A percentile compares a stretch with the other conserved stretches of the same genome.
Evolutionary conservation across 2,329 filamentous ascomycete genomes (phyloP).

Genomic region (Ceratocystis eucalypticola): DNA sequence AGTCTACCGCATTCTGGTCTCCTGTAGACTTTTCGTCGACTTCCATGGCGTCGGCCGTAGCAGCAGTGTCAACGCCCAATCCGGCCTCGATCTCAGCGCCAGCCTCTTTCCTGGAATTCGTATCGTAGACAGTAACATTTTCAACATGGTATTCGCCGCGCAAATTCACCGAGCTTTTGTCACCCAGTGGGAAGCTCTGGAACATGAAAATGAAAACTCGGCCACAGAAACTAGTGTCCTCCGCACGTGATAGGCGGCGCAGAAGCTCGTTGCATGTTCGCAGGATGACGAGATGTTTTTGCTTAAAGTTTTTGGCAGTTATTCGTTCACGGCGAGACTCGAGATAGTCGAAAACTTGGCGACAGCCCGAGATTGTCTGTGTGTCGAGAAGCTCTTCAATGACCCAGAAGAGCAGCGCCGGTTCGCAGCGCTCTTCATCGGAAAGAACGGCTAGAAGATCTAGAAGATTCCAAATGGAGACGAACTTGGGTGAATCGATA

Average conservation of each 20-base stretch:
- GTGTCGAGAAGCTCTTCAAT: constrained; percentile 92
- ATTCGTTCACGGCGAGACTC: constrained; percentile 86
- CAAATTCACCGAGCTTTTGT: constrained; percentile 94
- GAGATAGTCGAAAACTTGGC: constrained; percentile 84
- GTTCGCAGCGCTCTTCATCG: constrained; percentile 64
- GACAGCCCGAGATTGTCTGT: constrained; percentile 84
- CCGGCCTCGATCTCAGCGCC: constrained; percentile 17
- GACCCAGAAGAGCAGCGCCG: constrained; percentile 73
- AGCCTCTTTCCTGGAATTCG: constrained; percentile 30
- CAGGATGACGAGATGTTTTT: constrained; percentile 81
- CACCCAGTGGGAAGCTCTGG: constrained; percentile 89
- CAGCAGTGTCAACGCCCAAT: constrained; percentile 20
- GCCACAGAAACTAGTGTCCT: constrained; percentile 94
- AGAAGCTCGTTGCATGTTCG: constrained; percentile 89
- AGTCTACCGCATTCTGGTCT: constrained; percentile 29
- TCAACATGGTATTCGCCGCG: constrained; percentile 92
- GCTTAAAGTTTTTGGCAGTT: constrained; percentile 64
- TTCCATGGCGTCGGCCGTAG: constrained; percentile 46
- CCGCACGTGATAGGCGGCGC: constrained; percentile 82
- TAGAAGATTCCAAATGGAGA: constrained; percentile 81
- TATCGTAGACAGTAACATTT: constrained; percentile 78
- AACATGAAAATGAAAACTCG: constrained; percentile 98
- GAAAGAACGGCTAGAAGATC: constrained; percentile 83
- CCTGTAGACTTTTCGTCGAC: constrained; percentile 41
- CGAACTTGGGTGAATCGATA: constrained; percentile 67